Evolutionary conservation across 257 asterid genomes (phyloP), one percentile per base, ranked within the genome.

Genomic region (Datura wrightii): DNA sequence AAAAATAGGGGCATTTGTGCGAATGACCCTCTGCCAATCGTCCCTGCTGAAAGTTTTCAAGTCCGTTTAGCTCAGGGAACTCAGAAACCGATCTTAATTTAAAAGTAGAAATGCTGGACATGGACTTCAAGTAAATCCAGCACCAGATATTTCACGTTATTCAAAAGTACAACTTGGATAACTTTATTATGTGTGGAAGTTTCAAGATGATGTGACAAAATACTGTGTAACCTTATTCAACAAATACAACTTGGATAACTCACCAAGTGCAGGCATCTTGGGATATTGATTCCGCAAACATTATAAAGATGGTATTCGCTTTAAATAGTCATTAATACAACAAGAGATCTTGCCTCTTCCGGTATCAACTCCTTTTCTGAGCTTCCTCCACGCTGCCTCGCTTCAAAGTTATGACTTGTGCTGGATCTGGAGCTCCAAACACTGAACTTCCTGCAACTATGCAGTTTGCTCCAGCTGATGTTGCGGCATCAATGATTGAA

Each of bases 391-490:
- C 94, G 13, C 90, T 88, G 69, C 3, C 48, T 13, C 96, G 93
- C 90, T 91, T 8, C 31, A 90, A 85, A 53, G 97, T 89, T 90
- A 95, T 93, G 79, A 91, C 99, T 37, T 90, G 91, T 83, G 96
- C 94, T 42, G 99, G 97, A 85, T 95, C 92, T 8, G 97, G 56
- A 83, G 98, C 96, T 84, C 97, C 99, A 82, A 95, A 95, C 41
- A 95, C 95, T 0, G 97, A 95, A 87, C 97, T 94, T 83, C 99
- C 97, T 2, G 97, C 98, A 44, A 95, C 99, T 55, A 94, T 91
- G 89, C 98, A 93, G 93, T 94, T 94, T 52, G 99, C 99, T 63
- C 98, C 98, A 5, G 97, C 98, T 56, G 94, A 84, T 36, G 99
- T 88, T 8, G 97, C 98, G 56, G 83, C 31, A 83, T 91, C 95